Conservation (phyloP, 805 yeast species). For the Torulaspora microellipsoides region DNA sequence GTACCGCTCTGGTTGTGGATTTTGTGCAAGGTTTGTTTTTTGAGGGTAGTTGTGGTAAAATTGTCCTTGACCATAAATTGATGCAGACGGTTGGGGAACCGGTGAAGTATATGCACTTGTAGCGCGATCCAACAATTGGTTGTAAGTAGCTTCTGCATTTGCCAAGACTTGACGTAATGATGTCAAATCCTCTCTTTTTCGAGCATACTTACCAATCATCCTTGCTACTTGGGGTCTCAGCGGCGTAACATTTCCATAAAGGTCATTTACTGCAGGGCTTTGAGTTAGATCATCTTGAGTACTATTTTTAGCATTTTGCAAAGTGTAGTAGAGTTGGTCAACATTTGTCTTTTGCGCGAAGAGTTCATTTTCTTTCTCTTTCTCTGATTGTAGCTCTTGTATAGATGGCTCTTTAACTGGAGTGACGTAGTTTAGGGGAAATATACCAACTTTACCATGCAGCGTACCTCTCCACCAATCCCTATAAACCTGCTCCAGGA, state of each 20-base stretch:
- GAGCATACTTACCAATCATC: slow-evolving; percentile 71
- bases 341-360: slow-evolving; percentile 54
- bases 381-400: slow-evolving; percentile 51
- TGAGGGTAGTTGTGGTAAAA: background rate
- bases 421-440: slow-evolving; percentile 88
- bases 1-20: slow-evolving; percentile 1
- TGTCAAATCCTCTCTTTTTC: slow-evolving; percentile 71
- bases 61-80: background rate
- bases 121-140: slow-evolving; percentile 59
- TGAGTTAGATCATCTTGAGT: slow-evolving; percentile 38
- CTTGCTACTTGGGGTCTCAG: slow-evolving; percentile 71
- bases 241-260: slow-evolving; percentile 69
- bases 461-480: slow-evolving; percentile 97
- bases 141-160: slow-evolving; percentile 64
- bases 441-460: slow-evolving; percentile 76
- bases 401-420: slow-evolving; percentile 65
- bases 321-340: slow-evolving; percentile 49
- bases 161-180: slow-evolving; percentile 66
- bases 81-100: slow-evolving; percentile 9
- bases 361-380: slow-evolving; percentile 47
- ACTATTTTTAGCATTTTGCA: slow-evolving; percentile 25
- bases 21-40: background rate
- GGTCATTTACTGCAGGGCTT: slow-evolving; percentile 62
- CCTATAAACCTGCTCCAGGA: slow-evolving; percentile 78
- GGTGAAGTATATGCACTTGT: slow-evolving; percentile 25